Evolutionary conservation across 2,329 filamentous ascomycete genomes (phyloP).

Genomic region (Kalaharituber pfeilii): DNA sequence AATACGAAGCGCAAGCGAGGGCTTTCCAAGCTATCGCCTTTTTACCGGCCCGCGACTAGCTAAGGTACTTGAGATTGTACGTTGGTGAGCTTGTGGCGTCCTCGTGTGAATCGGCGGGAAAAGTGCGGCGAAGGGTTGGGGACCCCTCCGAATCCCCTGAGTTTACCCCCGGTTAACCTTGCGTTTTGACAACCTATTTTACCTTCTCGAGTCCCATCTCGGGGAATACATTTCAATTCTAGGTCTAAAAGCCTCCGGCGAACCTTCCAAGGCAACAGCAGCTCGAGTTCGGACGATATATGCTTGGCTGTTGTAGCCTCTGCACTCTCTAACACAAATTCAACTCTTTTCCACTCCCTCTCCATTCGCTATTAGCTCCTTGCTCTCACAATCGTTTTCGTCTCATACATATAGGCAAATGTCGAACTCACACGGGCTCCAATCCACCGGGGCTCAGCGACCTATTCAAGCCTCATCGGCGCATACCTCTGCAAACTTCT

Average conservation of each 20-base stretch:
- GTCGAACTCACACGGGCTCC: background rate
- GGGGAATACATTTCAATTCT: background rate
- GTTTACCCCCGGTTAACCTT: background rate
- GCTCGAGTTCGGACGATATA: background rate
- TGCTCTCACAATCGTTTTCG: too few species aligned
- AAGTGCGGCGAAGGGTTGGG: background rate
- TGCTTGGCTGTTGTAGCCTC: background rate
- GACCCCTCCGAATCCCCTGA: background rate
- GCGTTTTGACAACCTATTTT: background rate
- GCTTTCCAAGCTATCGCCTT: background rate
- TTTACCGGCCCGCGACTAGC: background rate
- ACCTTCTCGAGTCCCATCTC: background rate
- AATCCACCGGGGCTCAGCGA: background rate
- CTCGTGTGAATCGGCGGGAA: background rate
- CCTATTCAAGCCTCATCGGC: background rate
- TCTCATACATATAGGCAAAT: background rate
- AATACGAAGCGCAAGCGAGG: background rate
- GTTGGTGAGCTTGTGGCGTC: background rate
- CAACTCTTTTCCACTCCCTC: background rate
- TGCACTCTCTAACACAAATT: background rate
- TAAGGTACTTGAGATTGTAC: too few species aligned
- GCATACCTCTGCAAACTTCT: conserved; percentile 41
- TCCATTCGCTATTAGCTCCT: background rate
- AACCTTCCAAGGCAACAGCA: too few species aligned
- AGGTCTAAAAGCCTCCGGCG: background rate